phyloP scores from a whole-genome alignment of 2,329 filamentous ascomycete species.

The Talaromyces amestolkiae region DNA sequence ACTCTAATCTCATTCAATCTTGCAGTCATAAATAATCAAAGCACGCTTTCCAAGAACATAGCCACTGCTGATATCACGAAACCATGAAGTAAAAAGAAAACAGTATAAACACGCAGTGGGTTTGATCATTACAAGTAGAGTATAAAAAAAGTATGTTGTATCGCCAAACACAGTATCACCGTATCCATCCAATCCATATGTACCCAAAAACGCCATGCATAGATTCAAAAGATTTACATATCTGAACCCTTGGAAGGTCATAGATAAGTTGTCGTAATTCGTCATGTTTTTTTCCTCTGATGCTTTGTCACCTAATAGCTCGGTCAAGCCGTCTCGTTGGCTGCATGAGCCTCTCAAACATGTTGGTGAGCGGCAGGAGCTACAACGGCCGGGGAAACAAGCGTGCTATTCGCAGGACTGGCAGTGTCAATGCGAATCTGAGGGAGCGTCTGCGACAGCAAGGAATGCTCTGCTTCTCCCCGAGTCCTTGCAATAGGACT shows the following conservation, averaged over 20 bases:
- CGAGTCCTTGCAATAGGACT: conserved; percentile 17
- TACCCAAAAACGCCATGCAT: conserved; percentile 1
- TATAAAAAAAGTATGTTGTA: background rate
- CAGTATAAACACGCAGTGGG: background rate
- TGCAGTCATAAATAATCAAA: background rate
- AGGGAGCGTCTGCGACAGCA: conserved; percentile 7
- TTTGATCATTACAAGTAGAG: background rate
- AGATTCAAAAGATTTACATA: background rate
- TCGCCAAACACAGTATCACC: background rate
- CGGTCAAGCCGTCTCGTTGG: background rate
- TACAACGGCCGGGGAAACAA: background rate
- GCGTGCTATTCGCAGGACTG: conserved; percentile 11
- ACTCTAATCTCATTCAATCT: background rate
- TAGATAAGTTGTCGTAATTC: background rate
- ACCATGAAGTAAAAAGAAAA: background rate
- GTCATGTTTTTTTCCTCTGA: background rate
- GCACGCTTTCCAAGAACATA: background rate
- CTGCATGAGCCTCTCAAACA: background rate
- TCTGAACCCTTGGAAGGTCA: background rate
- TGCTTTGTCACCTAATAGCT: background rate
- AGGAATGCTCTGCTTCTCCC: background rate
- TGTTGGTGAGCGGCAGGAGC: background rate
- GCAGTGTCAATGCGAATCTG: conserved; percentile 20
- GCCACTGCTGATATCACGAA: background rate
- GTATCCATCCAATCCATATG: background rate